Percentiles rank a stretch among this genome's conserved stretches.
phyloP scores from a whole-genome alignment of 225 moss, liverwort and hornwort genomes.

The Neckera pumila region DNA sequence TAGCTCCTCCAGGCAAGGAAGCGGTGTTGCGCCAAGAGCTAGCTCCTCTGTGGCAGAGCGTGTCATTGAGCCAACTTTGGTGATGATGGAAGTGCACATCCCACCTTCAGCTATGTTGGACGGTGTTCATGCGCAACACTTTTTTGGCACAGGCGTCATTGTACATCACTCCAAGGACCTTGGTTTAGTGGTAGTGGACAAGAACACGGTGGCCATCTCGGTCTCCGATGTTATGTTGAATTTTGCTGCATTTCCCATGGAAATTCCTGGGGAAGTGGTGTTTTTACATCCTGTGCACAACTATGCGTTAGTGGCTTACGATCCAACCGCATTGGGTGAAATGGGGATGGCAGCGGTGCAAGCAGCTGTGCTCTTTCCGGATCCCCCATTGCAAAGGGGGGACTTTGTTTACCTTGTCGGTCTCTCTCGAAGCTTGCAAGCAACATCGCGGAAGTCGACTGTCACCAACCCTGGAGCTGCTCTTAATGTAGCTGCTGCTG shows the following conservation, averaged over 20 bases:
- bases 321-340: slow-evolving; percentile 51
- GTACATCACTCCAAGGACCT: slow-evolving; percentile 71
- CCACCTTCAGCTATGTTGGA: slow-evolving; percentile 87
- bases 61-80: slow-evolving; percentile 69
- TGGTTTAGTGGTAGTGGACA: slow-evolving; percentile 74
- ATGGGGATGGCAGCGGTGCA: slow-evolving; percentile 51
- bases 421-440: slow-evolving; percentile 64
- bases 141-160: slow-evolving; percentile 76
- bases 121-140: slow-evolving; percentile 71
- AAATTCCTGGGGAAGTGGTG: slow-evolving; percentile 76
- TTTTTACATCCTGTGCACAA: slow-evolving; percentile 85
- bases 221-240: slow-evolving; percentile 80
- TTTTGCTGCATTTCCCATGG: slow-evolving; percentile 81
- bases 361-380: slow-evolving; percentile 42
- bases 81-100: slow-evolving; percentile 94
- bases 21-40: slow-evolving; percentile 16
- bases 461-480: slow-evolving; percentile 65
- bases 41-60: slow-evolving; percentile 73
- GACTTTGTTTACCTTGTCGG: slow-evolving; percentile 79
- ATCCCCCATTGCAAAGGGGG: slow-evolving; percentile 52
- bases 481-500: slow-evolving; percentile 60
- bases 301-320: slow-evolving; percentile 71
- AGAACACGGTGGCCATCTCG: slow-evolving; percentile 75
- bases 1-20: slow-evolving; percentile 19
- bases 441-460: slow-evolving; percentile 73